phyloP scores from a whole-genome alignment of 1,284 basidiomycete genomes.

The Sporisorium graminicola region DNA sequence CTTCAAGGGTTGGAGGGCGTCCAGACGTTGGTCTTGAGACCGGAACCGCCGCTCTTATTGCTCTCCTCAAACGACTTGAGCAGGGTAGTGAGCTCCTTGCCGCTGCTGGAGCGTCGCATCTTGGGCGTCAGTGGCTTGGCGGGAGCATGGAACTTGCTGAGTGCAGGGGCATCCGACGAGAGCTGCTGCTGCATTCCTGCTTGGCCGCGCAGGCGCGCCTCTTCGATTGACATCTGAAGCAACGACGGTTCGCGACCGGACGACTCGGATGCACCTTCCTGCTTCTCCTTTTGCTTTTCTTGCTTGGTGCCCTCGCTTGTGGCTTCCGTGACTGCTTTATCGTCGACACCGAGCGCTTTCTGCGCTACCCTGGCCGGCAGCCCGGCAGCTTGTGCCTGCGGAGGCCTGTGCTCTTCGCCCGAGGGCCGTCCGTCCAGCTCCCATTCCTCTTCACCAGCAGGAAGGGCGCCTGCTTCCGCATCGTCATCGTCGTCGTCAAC shows the following conservation, averaged over 20 bases:
- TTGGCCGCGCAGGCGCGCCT: slow-evolving; percentile 53
- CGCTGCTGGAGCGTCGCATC: slow-evolving; percentile 52
- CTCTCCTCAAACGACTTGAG: slow-evolving; percentile 52
- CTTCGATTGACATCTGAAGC: slow-evolving; percentile 57
- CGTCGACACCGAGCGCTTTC: slow-evolving; percentile 41
- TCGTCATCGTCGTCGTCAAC: slow-evolving; percentile 44
- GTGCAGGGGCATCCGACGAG: slow-evolving; percentile 49
- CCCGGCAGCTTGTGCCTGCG: slow-evolving; percentile 22
- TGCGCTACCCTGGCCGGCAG: slow-evolving; percentile 26
- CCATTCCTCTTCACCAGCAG: slow-evolving; percentile 51
- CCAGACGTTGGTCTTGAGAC: slow-evolving; percentile 53
- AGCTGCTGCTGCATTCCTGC: slow-evolving; percentile 59
- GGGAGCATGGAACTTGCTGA: slow-evolving; percentile 58
- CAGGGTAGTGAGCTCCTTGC: slow-evolving; percentile 42
- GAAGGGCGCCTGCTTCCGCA: slow-evolving; percentile 14
- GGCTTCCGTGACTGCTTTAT: slow-evolving; percentile 37
- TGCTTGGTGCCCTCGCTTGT: slow-evolving; percentile 24
- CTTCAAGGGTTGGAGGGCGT: slow-evolving; percentile 30
- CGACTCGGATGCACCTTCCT: slow-evolving; percentile 3
- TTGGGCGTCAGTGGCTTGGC: slow-evolving; percentile 54
- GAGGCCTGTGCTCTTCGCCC: slow-evolving; percentile 28
- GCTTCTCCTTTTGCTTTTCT: slow-evolving; percentile 18
- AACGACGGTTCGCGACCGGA: slow-evolving; percentile 24
- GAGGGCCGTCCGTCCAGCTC: slow-evolving; percentile 42
- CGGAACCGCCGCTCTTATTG: slow-evolving; percentile 35